phyloP scores from a whole-genome alignment of 805 yeast genomes.

The Candida montana region DNA sequence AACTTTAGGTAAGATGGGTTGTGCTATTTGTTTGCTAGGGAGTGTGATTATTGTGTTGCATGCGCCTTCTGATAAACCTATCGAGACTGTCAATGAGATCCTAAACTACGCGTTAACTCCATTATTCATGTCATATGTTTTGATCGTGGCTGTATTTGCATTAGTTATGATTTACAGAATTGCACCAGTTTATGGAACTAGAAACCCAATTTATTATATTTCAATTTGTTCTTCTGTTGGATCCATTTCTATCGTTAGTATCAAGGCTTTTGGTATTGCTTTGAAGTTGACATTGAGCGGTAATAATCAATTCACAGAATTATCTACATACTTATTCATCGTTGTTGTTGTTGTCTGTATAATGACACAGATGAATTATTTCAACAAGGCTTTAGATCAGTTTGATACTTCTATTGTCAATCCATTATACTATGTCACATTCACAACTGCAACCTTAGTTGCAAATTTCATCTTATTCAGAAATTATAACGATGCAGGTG shows the following conservation, averaged over 20 bases:
- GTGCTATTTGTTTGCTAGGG: slow-evolving; percentile 85
- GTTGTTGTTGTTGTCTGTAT: slow-evolving; percentile 76
- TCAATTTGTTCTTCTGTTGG: slow-evolving; percentile 90
- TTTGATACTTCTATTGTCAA: slow-evolving; percentile 90
- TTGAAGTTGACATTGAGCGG: slow-evolving; percentile 79
- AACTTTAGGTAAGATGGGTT: slow-evolving; percentile 83
- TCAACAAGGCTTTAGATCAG: slow-evolving; percentile 89
- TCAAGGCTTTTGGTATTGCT: slow-evolving; percentile 91
- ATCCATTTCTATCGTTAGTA: slow-evolving; percentile 84
- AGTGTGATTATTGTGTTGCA: slow-evolving; percentile 83
- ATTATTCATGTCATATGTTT: slow-evolving; percentile 62
- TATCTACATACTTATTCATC: slow-evolving; percentile 78
- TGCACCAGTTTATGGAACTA: slow-evolving; percentile 74
- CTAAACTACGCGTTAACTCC: slow-evolving; percentile 75
- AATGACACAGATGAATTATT: slow-evolving; percentile 87
- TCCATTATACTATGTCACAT: slow-evolving; percentile 85
- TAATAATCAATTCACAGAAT: slow-evolving; percentile 80
- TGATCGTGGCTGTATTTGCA: slow-evolving; percentile 60
- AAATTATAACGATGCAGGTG: slow-evolving; percentile 80
- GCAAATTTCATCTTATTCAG: slow-evolving; percentile 84
- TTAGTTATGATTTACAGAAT: slow-evolving; percentile 75
- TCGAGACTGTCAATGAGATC: slow-evolving; percentile 83
- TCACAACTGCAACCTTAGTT: slow-evolving; percentile 79
- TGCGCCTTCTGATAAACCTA: slow-evolving; percentile 92
- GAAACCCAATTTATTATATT: slow-evolving; percentile 83